These are phyloP conservation scores for Aspergillus novofumigatus DNA, from an alignment of 2,329 filamentous ascomycete genomes.

Conservation along the genomic window DNA sequence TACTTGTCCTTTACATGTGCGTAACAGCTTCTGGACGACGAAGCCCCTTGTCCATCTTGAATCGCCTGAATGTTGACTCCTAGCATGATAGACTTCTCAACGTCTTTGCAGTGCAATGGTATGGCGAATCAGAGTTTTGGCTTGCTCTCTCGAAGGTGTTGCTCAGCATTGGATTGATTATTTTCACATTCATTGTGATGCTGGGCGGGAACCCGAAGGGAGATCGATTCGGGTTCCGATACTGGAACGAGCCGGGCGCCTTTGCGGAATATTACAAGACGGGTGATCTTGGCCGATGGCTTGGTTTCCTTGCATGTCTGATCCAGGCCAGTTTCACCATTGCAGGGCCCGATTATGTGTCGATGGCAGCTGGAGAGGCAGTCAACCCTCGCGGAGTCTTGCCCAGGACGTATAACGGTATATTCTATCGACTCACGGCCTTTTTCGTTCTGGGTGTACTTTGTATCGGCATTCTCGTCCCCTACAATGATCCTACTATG, in stretches of 20 bases:
- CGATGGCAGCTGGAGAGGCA: constrained; percentile 63
- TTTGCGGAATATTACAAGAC: constrained; percentile 63
- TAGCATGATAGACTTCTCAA: constrained; percentile 49
- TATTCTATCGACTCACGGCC: constrained; percentile 70
- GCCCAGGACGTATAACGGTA: constrained; percentile 70
- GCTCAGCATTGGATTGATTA: constrained; percentile 65
- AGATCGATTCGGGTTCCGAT: constrained; percentile 69
- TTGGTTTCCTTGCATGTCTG: constrained; percentile 72
- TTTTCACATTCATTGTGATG: constrained; percentile 80
- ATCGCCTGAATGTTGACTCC: neutral
- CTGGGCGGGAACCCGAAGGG: constrained; percentile 72
- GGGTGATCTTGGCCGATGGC: constrained; percentile 65
- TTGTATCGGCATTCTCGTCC: constrained; percentile 66
- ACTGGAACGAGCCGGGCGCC: constrained; percentile 62
- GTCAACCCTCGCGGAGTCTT: constrained; percentile 66
- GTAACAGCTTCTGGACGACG: constrained; percentile 6
- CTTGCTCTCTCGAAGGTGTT: constrained; percentile 68
- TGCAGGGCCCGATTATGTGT: constrained; percentile 64
- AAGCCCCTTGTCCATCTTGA: neutral
- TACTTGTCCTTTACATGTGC: constrained; percentile 43
- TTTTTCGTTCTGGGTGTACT: constrained; percentile 75
- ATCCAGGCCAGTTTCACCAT: constrained; percentile 68
- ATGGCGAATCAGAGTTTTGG: constrained; percentile 73
- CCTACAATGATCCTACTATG: constrained; percentile 63
- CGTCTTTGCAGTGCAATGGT: constrained; percentile 68